A percentile compares a stretch with the other conserved stretches of the same genome.
These are phyloP conservation scores for Fomitopsis serialis DNA, from an alignment of 768 basidiomycete species.

Conservation along the genomic window DNA sequence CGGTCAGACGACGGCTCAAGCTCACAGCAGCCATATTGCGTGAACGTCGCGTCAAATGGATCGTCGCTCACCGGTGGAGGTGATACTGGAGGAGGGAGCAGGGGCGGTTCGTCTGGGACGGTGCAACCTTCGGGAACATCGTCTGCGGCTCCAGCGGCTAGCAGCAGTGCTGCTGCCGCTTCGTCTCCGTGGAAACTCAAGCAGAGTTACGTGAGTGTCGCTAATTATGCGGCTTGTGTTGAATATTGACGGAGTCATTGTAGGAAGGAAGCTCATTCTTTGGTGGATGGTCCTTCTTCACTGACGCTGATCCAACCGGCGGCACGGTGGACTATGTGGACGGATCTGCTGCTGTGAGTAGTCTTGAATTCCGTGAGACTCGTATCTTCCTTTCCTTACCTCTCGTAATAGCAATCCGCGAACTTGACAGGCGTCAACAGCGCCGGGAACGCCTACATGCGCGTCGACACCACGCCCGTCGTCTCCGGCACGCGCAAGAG, in stretches of 20 bases:
- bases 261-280: conserved; percentile 74
- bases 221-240: not conserved
- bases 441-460: conserved; percentile 79
- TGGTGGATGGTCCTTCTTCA: conserved; percentile 74
- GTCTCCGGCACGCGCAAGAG: conserved; percentile 64
- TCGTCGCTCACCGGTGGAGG: not conserved
- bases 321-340: conserved; percentile 67
- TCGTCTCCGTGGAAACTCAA: conserved; percentile 40
- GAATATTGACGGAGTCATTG: conserved; percentile 8
- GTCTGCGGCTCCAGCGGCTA: not conserved
- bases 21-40: conserved; percentile 16
- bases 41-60: conserved; percentile 1
- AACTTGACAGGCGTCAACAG: conserved; percentile 63
- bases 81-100: not conserved
- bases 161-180: conserved; percentile 1
- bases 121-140: conserved; percentile 15
- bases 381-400: conserved; percentile 1
- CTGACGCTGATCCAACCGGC: conserved; percentile 67
- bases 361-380: conserved; percentile 14
- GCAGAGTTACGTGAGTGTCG: conserved; percentile 48
- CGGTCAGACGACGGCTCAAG: conserved; percentile 5
- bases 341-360: conserved; percentile 52
- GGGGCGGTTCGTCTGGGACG: not conserved
- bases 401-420: conserved; percentile 37
- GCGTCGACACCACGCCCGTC: conserved; percentile 76